Evolutionary conservation across 345 rosid genomes (phyloP), one percentile per base, ranked within the genome.

Genomic region (Euphorbia lathyris): DNA sequence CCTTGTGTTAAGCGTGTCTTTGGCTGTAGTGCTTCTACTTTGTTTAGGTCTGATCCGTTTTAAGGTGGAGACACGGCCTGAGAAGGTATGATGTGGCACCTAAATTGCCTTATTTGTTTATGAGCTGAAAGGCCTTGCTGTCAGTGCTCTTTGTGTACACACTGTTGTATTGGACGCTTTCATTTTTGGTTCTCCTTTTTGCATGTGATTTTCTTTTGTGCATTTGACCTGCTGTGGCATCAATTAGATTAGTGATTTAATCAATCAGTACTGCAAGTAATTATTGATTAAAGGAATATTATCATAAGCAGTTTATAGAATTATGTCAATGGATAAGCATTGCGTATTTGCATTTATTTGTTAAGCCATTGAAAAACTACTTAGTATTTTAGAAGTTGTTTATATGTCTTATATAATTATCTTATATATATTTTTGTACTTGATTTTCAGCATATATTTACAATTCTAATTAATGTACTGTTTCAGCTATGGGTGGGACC

Each of bases 401-500:
- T 7, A 60, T 12, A 34, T 45, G 23, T 52, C 22, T 19, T 23
- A 19, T 13, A 16, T 20, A 9, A 20, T 61, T 20, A n/a, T 61
- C n/a, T n/a, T n/a, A n/a, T n/a, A n/a, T 6, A 36, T 36, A 36
- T 12, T 61, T 2, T 58, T 29, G n/a, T 61, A 20, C 48, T 61
- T 61, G 48, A 9, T 50, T 56, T 65, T 64, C 25, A 14, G 20
- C 27, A 57, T 34, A 22, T 75, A 22, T 57, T 72, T 65, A 6
- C 69, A 12, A 69, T 63, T 69, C 22, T 79, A 69, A 73, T 65
- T 50, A 27, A 17, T 69, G 32, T 70, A 36, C 52, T 73, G 66
- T 76, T 84, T 78, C 88, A 95, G 99, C 86, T 95, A 67, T 95
- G 99, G 99, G 99, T 95, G 65, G 97, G 97, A 53, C 86, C 92